phyloP scores from a whole-genome alignment of 345 rosid species.

The Aurinia saxatilis region DNA sequence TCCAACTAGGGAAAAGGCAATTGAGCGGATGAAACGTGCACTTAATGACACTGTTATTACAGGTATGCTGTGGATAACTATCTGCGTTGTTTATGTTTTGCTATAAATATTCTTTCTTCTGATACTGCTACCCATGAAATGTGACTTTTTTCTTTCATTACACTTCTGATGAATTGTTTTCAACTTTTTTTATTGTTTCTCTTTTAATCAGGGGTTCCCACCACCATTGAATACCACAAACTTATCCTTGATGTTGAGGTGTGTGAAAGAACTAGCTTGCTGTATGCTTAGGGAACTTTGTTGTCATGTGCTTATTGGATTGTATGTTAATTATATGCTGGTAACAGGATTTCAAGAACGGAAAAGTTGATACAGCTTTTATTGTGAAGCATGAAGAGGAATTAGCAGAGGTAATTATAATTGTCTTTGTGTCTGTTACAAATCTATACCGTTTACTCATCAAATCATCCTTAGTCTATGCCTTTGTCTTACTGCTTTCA shows the following conservation, averaged over 20 bases:
- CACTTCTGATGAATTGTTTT: not conserved
- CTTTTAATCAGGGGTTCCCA: constrained; percentile 75
- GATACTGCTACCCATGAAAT: not conserved
- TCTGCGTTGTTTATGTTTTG: not conserved
- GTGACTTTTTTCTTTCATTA: not conserved
- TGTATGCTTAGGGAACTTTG: not conserved
- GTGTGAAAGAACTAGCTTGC: constrained; percentile 14
- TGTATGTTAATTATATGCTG: not conserved
- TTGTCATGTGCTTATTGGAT: not conserved
- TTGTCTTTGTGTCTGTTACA: not conserved
- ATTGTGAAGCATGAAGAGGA: constrained; percentile 92
- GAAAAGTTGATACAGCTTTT: constrained; percentile 98
- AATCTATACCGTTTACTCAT: not conserved
- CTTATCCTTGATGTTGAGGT: constrained; percentile 97
- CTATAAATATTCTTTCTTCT: not conserved
- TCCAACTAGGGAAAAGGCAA: constrained; percentile 97
- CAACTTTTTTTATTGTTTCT: not conserved
- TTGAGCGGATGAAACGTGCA: constrained; percentile 97
- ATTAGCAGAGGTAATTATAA: constrained; percentile 53
- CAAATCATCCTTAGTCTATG: not conserved
- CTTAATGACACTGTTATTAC: constrained; percentile 86
- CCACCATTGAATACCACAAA: constrained; percentile 91
- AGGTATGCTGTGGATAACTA: constrained; percentile 31
- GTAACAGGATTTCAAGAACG: constrained; percentile 84
- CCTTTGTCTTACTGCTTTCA: not conserved